A percentile compares a stretch with the other conserved stretches of the same genome.
Conservation (phyloP, 805 yeast species). For the Grigorovia transvaalensis region DNA sequence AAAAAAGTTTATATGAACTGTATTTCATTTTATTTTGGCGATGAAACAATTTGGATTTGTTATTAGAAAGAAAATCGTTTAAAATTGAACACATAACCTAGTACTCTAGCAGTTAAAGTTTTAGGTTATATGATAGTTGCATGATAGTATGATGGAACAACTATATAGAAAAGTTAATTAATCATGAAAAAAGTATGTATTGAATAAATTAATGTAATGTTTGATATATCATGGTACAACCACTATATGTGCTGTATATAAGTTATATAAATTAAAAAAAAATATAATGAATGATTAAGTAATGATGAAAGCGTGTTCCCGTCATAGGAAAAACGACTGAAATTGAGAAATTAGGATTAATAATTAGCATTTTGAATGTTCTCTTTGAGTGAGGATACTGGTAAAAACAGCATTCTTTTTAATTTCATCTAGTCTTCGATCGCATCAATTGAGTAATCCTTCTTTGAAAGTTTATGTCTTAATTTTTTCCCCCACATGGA, state of each 20-base stretch:
- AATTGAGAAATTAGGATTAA: not conserved
- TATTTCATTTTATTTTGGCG: no score
- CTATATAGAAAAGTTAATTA: no score
- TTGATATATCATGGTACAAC: not conserved
- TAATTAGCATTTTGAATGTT: not conserved
- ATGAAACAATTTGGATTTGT: no score
- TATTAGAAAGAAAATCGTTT: no score
- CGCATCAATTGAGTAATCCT: slow-evolving; percentile 41
- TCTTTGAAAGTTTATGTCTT: slow-evolving; percentile 57
- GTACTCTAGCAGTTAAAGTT: no score
- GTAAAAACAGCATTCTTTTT: no score
- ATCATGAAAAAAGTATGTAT: not conserved
- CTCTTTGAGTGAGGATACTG: no score
- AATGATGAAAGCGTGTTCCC: not conserved
- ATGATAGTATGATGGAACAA: no score
- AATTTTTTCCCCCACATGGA: slow-evolving; percentile 54
- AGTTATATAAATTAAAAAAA: not conserved
- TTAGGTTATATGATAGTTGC: no score
- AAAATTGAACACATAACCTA: no score
- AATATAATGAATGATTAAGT: not conserved
- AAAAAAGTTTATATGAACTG: no score
- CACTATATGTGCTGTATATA: not conserved
- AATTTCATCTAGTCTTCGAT: slow-evolving; percentile 8
- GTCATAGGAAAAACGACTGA: not conserved
- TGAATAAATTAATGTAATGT: not conserved